Base-by-base conservation (phyloP, 768 basidiomycete genomes). In the Termitomyces sp. region DNA sequence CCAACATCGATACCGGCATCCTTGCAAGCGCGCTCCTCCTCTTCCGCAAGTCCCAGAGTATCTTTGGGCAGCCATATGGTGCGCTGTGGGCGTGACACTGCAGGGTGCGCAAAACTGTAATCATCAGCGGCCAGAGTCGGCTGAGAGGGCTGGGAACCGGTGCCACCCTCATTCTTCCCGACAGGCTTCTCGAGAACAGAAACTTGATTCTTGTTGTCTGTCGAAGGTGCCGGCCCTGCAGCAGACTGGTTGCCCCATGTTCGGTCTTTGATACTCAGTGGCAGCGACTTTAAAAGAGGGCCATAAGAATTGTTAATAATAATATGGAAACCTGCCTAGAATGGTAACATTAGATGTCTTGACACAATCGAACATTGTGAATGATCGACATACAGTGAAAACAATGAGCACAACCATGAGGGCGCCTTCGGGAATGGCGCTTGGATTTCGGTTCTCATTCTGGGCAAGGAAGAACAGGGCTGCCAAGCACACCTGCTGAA, bases 91-190 rank as follows among this genome's bases (percentile, higher is more conserved):
- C 83, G 72, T 60, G 76, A 82, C 55, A 83, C 79, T 7, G 93
- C 93, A 16, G 96, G 96, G 65, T 96, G 96, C 47, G 89, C 85
- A 73, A 96, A 98, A 13, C 88, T 87, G 65, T 85, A 85, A 51
- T 82, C 72, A 4, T 75, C 75, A 47, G 76, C 64, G 16, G 61
- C 49, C 32, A 56, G 48, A 6, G 44, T 7, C 5, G 12, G 12
- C 43, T 24, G 42, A 7, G 13, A 22, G 2, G 33, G 40, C 42
- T 16, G 56, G 14, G 48, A 48, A 22, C n/a, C 46, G 32, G 60
- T 51, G 18, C 61, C 61, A 56, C 59, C 47, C 48, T 50, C 14
- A 43, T 52, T 13, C 8, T 58, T 42, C 35, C 46, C 57, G 18
- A 38, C 44, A 20, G 57, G 36, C 8, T 58, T 33, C 26, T 58